phyloP scores from a whole-genome alignment of 1,284 basidiomycete genomes.

The Ustilago nuda region DNA sequence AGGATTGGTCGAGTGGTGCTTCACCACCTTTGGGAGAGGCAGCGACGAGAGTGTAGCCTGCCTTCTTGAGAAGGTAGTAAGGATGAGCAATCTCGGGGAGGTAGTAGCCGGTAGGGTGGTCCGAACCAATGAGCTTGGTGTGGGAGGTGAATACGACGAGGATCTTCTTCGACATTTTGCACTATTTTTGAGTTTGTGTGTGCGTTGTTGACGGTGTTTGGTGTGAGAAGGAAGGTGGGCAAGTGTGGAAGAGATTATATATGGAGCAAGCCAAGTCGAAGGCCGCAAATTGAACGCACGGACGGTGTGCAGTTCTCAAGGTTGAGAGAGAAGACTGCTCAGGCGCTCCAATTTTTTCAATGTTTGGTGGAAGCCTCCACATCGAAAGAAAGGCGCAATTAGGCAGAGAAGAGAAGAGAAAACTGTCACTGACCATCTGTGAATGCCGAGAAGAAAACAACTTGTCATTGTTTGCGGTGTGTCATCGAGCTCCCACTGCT shows the following conservation, averaged over 20 bases:
- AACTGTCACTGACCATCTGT: not conserved
- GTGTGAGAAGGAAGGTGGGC: not conserved
- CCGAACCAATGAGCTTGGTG: slow-evolving; percentile 75
- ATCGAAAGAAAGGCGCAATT: not conserved
- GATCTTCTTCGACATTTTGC: slow-evolving; percentile 68
- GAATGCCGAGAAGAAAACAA: not conserved
- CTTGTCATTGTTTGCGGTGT: slow-evolving; percentile 1
- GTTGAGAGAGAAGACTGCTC: not conserved
- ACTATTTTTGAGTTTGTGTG: not conserved
- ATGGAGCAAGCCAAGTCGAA: no score
- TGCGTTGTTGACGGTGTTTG: not conserved
- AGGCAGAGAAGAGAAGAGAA: not conserved
- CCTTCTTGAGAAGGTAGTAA: slow-evolving; percentile 76
- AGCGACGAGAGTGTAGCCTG: slow-evolving; percentile 77
- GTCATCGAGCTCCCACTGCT: slow-evolving; percentile 8
- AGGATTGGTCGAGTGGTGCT: slow-evolving; percentile 78
- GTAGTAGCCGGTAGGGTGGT: slow-evolving; percentile 74
- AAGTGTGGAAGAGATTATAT: not conserved
- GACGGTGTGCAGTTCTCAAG: not conserved
- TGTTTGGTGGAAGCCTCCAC: slow-evolving; percentile 1
- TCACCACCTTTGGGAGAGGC: slow-evolving; percentile 79
- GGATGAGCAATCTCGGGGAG: slow-evolving; percentile 78
- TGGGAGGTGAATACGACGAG: slow-evolving; percentile 82
- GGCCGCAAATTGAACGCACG: not conserved
- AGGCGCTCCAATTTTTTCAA: not conserved